phyloP scores from a whole-genome alignment of 108 stramenopile species.

The Fragilaria radians region DNA sequence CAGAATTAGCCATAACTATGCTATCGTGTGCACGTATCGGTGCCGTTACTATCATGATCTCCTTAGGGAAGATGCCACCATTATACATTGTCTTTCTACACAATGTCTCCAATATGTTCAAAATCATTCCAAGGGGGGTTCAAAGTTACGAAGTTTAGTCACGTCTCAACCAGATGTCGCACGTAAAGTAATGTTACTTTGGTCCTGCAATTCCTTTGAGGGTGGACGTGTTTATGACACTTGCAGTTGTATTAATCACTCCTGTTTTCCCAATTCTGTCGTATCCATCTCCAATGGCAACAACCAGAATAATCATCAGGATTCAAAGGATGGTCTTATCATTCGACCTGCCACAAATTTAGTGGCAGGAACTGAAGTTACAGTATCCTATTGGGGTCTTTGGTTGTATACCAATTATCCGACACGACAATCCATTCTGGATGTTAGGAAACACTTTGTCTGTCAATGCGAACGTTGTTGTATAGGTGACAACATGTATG shows the following conservation, averaged over 20 bases:
- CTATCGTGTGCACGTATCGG: constrained; percentile 97
- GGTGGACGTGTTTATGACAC: constrained; percentile 62
- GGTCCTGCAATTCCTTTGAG: constrained; percentile 78
- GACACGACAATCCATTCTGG: constrained; percentile 38
- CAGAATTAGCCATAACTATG: constrained; percentile 94
- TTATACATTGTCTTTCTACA: too few species aligned
- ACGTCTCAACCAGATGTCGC: constrained; percentile 14
- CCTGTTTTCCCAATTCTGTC: constrained; percentile 75
- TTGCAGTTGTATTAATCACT: constrained; percentile 66
- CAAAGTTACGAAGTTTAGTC: constrained; percentile 11
- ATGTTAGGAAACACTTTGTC: constrained; percentile 53
- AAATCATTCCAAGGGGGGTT: constrained; percentile 16
- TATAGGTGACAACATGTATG: too few species aligned
- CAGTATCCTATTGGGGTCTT: constrained; percentile 64
- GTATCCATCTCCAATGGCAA: too few species aligned
- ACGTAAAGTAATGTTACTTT: constrained; percentile 46
- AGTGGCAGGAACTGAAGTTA: constrained; percentile 59
- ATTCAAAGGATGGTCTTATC: constrained; percentile 13
- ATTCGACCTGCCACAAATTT: constrained; percentile 57
- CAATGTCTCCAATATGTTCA: constrained; percentile 31
- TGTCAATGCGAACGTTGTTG: constrained; percentile 70
- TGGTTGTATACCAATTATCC: constrained; percentile 52
- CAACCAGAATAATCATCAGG: too few species aligned
- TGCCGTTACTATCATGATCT: constrained; percentile 95
- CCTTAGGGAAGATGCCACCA: too few species aligned